Evolutionary conservation across 2,329 filamentous ascomycete genomes (phyloP).

Genomic region (Sclerotinia spermophila): DNA sequence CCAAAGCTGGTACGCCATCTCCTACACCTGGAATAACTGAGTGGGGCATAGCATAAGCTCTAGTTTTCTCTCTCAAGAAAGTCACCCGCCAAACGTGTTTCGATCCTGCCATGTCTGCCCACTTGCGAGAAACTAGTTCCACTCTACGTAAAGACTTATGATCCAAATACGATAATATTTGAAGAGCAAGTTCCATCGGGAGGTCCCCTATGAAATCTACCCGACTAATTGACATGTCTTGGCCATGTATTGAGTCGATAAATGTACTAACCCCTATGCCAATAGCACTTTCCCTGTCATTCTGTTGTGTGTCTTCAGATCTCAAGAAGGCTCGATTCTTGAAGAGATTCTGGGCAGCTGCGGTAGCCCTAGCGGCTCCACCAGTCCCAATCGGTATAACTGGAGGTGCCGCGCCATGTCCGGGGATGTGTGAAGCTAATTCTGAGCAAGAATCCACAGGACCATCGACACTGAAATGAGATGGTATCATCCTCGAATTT

Average conservation of each 20-base stretch:
- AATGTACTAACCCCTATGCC: slow-evolving; percentile 50
- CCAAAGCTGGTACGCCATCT: slow-evolving; percentile 52
- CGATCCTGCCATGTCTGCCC: slow-evolving; percentile 47
- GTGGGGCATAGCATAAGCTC: slow-evolving; percentile 55
- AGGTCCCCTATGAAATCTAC: slow-evolving; percentile 56
- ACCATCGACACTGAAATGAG: slow-evolving; percentile 21
- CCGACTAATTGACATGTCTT: slow-evolving; percentile 47
- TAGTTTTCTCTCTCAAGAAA: slow-evolving; percentile 58
- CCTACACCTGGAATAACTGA: slow-evolving; percentile 52
- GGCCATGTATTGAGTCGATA: slow-evolving; percentile 32
- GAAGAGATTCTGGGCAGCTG: slow-evolving; percentile 52
- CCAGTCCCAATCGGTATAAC: slow-evolving; percentile 58
- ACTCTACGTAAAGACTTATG: slow-evolving; percentile 49
- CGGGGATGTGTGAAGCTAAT: slow-evolving; percentile 31
- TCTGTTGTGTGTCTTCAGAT: slow-evolving; percentile 35
- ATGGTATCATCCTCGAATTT: slow-evolving; percentile 27
- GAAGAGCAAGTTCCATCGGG: slow-evolving; percentile 56
- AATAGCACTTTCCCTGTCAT: slow-evolving; percentile 62
- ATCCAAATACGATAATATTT: slow-evolving; percentile 55
- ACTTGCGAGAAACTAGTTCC: slow-evolving; percentile 49
- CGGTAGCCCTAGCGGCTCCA: slow-evolving; percentile 56
- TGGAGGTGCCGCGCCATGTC: slow-evolving; percentile 51
- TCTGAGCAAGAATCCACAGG: slow-evolving; percentile 27
- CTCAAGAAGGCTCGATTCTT: slow-evolving; percentile 43
- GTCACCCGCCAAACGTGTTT: slow-evolving; percentile 62